Base-by-base conservation (phyloP, 1,284 basidiomycete species). In the Trametes hirsuta region DNA sequence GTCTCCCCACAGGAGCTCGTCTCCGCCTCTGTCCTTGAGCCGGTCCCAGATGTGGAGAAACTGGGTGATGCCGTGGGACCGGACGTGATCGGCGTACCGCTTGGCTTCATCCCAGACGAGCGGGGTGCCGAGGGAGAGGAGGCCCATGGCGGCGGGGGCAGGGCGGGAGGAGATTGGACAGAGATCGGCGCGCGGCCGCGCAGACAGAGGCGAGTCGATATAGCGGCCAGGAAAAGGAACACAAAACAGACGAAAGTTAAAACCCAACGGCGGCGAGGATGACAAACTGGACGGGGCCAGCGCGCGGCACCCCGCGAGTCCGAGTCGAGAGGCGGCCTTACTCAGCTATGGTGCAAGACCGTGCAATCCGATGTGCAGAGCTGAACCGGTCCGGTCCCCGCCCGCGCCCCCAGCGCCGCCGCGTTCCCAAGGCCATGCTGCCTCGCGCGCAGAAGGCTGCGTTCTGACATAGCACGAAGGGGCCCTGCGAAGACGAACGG, bases 1-100 rank as follows among this genome's bases (percentile, higher is more conserved):
- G 72, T 99, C 97, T 34, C 97, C 97, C 97, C 97, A 99, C n/a
- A 98, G 84, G 49, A 99, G 79, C 62, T 91, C 90, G 71, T 99
- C 96, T 10, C 95, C 95, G n/a, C 86, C 84, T 59, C 94, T 84
- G 72, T 94, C 91, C 82, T 97, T 98, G 74, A 96, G 83, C 61
- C 87, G 85, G 72, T 95, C 86, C 94, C 95, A 99, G 44, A 90
- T 94, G 69, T 95, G 84, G 53, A 99, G 77, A 73, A 99, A 97
- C 78, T 99, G 97, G 21, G 92, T 88, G 71, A 99, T 95, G 41
- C 97, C 97, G 75, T 99, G 96, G 55, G 83, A 77, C 63, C 96
- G 84, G 67, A 99, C 94, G 79, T 98, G 94, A 71, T 95, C 88
- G 12, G 94, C 93, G 70, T 94, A 84, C 62, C 88, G 84, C 77